Evolutionary conservation across 148 eudicot genomes (phyloP).

Genomic region (Persicaria tinctoria): DNA sequence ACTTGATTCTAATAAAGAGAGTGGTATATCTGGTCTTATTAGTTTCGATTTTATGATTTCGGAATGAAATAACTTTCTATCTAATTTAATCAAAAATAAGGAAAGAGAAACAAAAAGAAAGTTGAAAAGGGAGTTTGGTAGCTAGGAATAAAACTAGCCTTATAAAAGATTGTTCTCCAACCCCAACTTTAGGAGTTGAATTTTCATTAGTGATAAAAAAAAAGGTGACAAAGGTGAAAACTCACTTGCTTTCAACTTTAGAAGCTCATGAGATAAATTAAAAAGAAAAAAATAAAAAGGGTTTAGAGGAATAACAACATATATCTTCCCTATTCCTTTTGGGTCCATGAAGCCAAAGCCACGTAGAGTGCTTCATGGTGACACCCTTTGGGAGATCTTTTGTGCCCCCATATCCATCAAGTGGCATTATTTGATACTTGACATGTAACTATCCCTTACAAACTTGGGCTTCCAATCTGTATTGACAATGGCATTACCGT

Average conservation of each 20-base stretch:
- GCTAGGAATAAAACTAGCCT: not conserved
- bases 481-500: too few species aligned
- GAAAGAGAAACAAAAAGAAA: not conserved
- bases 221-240: not conserved
- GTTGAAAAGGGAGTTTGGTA: not conserved
- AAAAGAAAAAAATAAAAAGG: not conserved
- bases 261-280: not conserved
- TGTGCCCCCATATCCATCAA: not conserved
- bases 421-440: not conserved
- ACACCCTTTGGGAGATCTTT: not conserved
- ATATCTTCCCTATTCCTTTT: not conserved
- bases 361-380: constrained; percentile 6
- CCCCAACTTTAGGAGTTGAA: constrained; percentile 11
- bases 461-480: too few species aligned
- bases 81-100: too few species aligned
- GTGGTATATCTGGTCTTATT: too few species aligned
- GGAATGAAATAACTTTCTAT: too few species aligned
- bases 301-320: not conserved
- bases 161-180: constrained; percentile 8
- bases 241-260: constrained; percentile 10
- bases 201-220: constrained; percentile 10
- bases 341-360: constrained; percentile 3
- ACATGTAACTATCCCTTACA: not conserved
- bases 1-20: too few species aligned
- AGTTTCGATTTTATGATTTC: too few species aligned